Evolutionary conservation across 2,329 filamentous ascomycete genomes (phyloP).

Genomic region (Sarocladium oryzae): DNA sequence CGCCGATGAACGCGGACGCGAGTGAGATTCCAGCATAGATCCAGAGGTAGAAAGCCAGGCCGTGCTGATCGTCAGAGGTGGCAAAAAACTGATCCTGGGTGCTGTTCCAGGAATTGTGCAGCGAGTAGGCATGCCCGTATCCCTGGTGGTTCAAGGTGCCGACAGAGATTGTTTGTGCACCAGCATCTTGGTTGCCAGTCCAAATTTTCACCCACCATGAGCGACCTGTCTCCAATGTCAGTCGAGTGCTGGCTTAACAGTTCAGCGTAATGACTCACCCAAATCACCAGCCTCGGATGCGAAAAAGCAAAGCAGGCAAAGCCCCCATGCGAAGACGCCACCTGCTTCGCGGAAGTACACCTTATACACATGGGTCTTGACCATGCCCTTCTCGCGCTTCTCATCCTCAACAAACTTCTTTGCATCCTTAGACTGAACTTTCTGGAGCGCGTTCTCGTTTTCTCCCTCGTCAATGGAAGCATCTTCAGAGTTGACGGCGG

Average conservation of each 20-base stretch:
- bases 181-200: slow-evolving; percentile 38
- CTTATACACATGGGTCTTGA: slow-evolving; percentile 60
- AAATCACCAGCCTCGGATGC: slow-evolving; percentile 48
- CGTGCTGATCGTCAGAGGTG: slow-evolving; percentile 25
- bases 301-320: slow-evolving; percentile 48
- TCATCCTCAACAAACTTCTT: slow-evolving; percentile 76
- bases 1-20: slow-evolving; percentile 50
- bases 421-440: slow-evolving; percentile 44
- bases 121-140: slow-evolving; percentile 36
- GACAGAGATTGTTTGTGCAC: slow-evolving; percentile 12
- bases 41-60: slow-evolving; percentile 57
- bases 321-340: slow-evolving; percentile 52
- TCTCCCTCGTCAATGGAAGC: slow-evolving; percentile 24
- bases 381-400: slow-evolving; percentile 60
- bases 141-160: slow-evolving; percentile 27
- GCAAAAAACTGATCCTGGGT: slow-evolving; percentile 21
- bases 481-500: slow-evolving; percentile 49
- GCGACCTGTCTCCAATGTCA: slow-evolving; percentile 30
- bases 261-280: slow-evolving; percentile 27
- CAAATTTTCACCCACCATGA: slow-evolving; percentile 61
- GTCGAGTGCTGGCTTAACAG: not conserved
- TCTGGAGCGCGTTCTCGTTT: slow-evolving; percentile 38
- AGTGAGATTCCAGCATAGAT: slow-evolving; percentile 60
- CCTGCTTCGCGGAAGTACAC: slow-evolving; percentile 63
- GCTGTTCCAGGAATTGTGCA: slow-evolving; percentile 24